Evolutionary conservation across 1,284 basidiomycete species (phyloP).

Genomic region (Ceratobasidium sp.): DNA sequence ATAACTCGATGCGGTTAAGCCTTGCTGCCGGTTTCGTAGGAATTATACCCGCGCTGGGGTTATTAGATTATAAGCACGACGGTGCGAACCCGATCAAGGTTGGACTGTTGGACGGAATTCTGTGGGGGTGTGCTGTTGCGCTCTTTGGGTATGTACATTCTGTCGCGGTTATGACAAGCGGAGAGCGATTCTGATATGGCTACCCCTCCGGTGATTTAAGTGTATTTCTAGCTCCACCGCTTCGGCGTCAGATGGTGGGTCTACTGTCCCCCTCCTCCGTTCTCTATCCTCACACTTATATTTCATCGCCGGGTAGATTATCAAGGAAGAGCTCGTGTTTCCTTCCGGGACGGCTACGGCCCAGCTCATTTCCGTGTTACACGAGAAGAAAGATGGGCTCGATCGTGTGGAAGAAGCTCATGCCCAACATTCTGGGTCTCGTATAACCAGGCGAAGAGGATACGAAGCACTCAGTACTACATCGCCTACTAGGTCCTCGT

Average conservation of each 20-base stretch:
- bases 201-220: conserved; percentile 59
- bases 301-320: conserved; percentile 68
- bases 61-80: conserved; percentile 82
- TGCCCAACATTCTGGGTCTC: conserved; percentile 63
- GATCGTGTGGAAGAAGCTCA: conserved; percentile 19
- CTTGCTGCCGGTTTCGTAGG: conserved; percentile 95
- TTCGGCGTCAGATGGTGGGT: conserved; percentile 91
- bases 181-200: background rate
- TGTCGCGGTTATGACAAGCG: background rate
- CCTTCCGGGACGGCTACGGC: conserved; percentile 98
- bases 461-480: conserved; percentile 65
- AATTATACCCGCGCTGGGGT: conserved; percentile 89
- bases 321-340: conserved; percentile 93
- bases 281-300: background rate
- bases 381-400: conserved; percentile 56
- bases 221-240: conserved; percentile 93
- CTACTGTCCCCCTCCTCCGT: background rate
- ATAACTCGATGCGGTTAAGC: conserved; percentile 69
- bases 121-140: conserved; percentile 89
- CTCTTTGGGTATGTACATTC: conserved; percentile 83
- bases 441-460: conserved; percentile 65
- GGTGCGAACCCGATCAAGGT: conserved; percentile 82
- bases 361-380: conserved; percentile 93
- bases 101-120: conserved; percentile 76
- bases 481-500: conserved; percentile 54